These are phyloP conservation scores for Spongospora subterranea DNA, from an alignment of 208 protist species.

Conservation along the genomic window DNA sequence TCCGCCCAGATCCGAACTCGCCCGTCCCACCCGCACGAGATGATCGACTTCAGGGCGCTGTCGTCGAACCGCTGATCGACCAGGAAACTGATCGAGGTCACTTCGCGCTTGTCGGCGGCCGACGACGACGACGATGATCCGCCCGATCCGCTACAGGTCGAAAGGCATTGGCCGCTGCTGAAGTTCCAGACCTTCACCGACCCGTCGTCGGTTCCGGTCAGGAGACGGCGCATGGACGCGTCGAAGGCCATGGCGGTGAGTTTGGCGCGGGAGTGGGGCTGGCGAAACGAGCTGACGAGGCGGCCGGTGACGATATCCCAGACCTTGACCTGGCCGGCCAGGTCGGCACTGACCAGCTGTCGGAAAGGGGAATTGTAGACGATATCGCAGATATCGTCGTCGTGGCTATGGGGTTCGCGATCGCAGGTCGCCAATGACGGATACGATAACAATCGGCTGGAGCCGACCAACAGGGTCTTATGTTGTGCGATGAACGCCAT, in stretches of 20 bases:
- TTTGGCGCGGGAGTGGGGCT: not conserved
- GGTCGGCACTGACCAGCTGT: constrained; percentile 19
- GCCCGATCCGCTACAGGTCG: not conserved
- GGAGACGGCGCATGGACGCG: constrained; percentile 55
- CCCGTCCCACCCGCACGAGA: constrained; percentile 56
- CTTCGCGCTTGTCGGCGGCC: not conserved
- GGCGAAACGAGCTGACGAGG: constrained; percentile 30
- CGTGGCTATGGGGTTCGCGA: not conserved
- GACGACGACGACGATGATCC: not conserved
- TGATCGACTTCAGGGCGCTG: not conserved
- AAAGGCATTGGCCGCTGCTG: constrained; percentile 55
- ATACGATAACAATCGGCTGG: constrained; percentile 24
- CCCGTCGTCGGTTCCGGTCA: constrained; percentile 62
- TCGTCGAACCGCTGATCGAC: not conserved
- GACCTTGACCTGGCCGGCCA: not conserved
- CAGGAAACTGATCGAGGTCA: constrained; percentile 57
- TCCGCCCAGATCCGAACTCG: constrained; percentile 49
- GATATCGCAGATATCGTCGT: constrained; percentile 6
- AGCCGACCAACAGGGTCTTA: constrained; percentile 30
- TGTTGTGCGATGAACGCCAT: constrained; percentile 29
- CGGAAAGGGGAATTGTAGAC: constrained; percentile 61
- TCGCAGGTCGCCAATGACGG: not conserved
- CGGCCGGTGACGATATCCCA: constrained; percentile 59
- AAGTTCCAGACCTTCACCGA: constrained; percentile 63
- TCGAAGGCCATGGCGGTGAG: constrained; percentile 62